Percentiles rank a stretch among this genome's conserved stretches.
phyloP scores from a whole-genome alignment of 2,329 filamentous ascomycete species.

The Aureobasidium sp. region DNA sequence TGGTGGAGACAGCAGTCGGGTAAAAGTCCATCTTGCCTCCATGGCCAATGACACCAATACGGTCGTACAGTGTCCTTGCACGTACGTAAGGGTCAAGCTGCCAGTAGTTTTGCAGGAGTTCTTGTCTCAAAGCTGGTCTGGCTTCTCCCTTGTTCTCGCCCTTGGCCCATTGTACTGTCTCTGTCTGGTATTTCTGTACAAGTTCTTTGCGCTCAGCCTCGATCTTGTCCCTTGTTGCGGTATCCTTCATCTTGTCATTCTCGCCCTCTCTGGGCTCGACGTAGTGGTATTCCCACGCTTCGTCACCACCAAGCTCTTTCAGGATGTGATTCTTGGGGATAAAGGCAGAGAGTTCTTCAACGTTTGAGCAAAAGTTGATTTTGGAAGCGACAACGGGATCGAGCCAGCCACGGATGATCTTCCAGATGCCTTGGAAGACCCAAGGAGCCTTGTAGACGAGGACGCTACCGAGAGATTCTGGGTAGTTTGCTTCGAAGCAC shows the following conservation, averaged over 20 bases:
- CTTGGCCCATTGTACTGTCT: conserved; percentile 69
- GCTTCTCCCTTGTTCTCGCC: conserved; percentile 38
- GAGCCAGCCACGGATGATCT: conserved; percentile 89
- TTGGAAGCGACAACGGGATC: conserved; percentile 94
- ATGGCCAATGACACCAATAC: conserved; percentile 62
- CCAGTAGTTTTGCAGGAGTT: conserved; percentile 74
- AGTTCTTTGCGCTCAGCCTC: conserved; percentile 56
- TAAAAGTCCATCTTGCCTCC: conserved; percentile 70
- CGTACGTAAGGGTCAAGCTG: conserved; percentile 78
- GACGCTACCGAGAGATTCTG: conserved; percentile 81
- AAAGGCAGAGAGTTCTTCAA: conserved; percentile 70
- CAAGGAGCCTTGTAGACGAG: conserved; percentile 94
- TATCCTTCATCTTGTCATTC: conserved; percentile 65
- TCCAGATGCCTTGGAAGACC: conserved; percentile 98
- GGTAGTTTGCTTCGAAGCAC: conserved; percentile 98
- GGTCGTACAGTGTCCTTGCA: conserved; percentile 77
- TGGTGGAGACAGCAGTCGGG: conserved; percentile 29
- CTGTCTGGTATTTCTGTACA: conserved; percentile 66
- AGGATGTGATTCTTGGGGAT: conserved; percentile 65
- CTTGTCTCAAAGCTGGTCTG: conserved; percentile 48
- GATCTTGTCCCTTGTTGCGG: conserved; percentile 55
- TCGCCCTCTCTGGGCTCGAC: conserved; percentile 68
- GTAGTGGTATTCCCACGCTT: conserved; percentile 79
- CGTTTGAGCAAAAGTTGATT: conserved; percentile 82
- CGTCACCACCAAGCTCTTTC: conserved; percentile 77